A percentile compares a stretch with the other conserved stretches of the same genome.
phyloP scores from a whole-genome alignment of 148 eudicot genomes.

The Nepenthes mirabilis region DNA sequence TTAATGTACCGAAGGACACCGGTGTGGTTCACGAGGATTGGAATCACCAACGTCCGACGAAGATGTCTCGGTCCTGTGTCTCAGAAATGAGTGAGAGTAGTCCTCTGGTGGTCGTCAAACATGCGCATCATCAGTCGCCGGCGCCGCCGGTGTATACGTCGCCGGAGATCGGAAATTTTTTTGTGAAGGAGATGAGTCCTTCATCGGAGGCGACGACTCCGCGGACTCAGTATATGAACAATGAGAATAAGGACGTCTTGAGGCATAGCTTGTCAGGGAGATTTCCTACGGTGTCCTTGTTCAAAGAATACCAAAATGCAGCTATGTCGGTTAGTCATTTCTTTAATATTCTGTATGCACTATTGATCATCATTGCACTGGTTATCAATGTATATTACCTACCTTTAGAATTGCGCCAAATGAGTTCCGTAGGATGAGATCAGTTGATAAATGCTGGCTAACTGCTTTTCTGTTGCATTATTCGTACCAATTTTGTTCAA shows the following conservation, averaged over 20 bases:
- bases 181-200: conserved; percentile 21
- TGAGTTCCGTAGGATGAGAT: too few relatives aligned
- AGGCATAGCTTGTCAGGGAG: conserved; percentile 62
- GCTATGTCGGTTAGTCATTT: conserved; percentile 64
- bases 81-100: conserved; percentile 26
- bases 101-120: conserved; percentile 38
- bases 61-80: conserved; percentile 24
- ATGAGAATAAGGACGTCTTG: conserved; percentile 18
- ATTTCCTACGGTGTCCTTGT: conserved; percentile 67
- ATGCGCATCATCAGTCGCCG: conserved; percentile 23
- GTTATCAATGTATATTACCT: too few relatives aligned
- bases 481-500: too few relatives aligned
- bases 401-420: too few relatives aligned
- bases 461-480: too few relatives aligned
- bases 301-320: conserved; percentile 78
- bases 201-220: conserved; percentile 18
- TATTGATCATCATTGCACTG: too few relatives aligned
- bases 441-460: too few relatives aligned
- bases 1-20: conserved; percentile 5
- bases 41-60: conserved; percentile 30
- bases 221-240: conserved; percentile 9
- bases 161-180: conserved; percentile 9
- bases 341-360: neutral
- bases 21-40: conserved; percentile 16
- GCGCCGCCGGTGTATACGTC: conserved; percentile 15